A percentile compares a stretch with the other conserved stretches of the same genome.
phyloP scores from a whole-genome alignment of 1,139 yeast species.

The Saccharomyces pastorianus region DNA sequence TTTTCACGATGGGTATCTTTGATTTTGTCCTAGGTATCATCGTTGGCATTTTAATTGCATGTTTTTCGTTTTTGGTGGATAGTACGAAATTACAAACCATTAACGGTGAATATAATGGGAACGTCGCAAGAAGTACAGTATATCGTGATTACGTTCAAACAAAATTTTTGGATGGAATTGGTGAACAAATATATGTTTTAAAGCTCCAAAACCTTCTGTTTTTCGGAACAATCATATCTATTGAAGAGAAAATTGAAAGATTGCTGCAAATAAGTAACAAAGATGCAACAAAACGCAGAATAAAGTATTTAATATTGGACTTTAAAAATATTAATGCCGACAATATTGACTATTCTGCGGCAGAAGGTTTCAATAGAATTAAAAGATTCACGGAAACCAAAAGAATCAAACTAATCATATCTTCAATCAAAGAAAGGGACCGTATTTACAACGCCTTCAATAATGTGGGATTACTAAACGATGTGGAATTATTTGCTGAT shows the following conservation, averaged over 20 bases:
- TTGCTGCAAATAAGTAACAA: conserved; percentile 49
- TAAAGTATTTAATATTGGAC: conserved; percentile 75
- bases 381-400: conserved; percentile 67
- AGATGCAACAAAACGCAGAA: conserved; percentile 31
- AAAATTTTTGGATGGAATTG: conserved; percentile 75
- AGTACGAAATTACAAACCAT: conserved; percentile 82
- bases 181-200: conserved; percentile 81
- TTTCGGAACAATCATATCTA: conserved; percentile 90
- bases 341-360: conserved; percentile 87
- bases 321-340: conserved; percentile 63
- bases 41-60: conserved; percentile 84
- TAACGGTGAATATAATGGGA: conserved; percentile 76
- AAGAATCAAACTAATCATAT: conserved; percentile 62
- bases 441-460: conserved; percentile 55
- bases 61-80: conserved; percentile 83
- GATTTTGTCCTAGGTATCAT: conserved; percentile 91
- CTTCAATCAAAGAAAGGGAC: conserved; percentile 65
- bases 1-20: conserved; percentile 88
- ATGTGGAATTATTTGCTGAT: conserved; percentile 39
- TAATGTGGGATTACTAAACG: conserved; percentile 65
- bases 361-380: conserved; percentile 88
- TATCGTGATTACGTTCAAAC: conserved; percentile 87
- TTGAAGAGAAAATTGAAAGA: conserved; percentile 65
- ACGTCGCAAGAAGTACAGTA: conserved; percentile 85
- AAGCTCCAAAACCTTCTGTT: conserved; percentile 83